Conservation (phyloP, 2,329 filamentous ascomycete species). For the Xylariomycetidae sp. region DNA sequence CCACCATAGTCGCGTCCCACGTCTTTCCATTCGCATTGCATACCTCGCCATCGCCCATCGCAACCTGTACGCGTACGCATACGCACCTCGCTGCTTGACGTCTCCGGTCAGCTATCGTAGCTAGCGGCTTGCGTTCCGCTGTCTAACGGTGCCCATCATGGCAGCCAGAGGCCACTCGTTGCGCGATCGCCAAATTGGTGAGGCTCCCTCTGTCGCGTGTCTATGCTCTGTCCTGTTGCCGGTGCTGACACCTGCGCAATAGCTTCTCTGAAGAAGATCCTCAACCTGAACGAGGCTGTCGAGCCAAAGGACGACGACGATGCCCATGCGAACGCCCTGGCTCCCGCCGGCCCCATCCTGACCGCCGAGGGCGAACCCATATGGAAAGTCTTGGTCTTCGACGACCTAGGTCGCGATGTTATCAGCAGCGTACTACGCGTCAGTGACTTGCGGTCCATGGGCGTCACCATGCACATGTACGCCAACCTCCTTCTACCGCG, state of each 20-base stretch:
- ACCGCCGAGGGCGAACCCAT: conserved; percentile 86
- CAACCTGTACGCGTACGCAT: too few species aligned
- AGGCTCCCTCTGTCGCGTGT: conserved; percentile 3
- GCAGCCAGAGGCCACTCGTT: conserved; percentile 14
- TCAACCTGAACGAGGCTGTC: conserved; percentile 82
- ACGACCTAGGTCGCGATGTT: conserved; percentile 84
- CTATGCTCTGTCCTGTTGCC: not conserved
- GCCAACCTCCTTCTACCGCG: conserved; percentile 8
- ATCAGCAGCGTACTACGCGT: conserved; percentile 95
- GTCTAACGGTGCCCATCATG: too few species aligned
- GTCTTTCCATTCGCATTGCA: too few species aligned
- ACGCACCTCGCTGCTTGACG: too few species aligned
- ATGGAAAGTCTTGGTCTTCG: conserved; percentile 97
- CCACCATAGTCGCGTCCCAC: too few species aligned
- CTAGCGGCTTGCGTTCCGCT: not conserved
- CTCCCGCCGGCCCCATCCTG: conserved; percentile 70
- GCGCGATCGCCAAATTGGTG: conserved; percentile 28
- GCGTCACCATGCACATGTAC: conserved; percentile 94
- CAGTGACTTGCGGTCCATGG: conserved; percentile 85
- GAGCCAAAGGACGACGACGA: conserved; percentile 57
- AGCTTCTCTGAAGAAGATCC: conserved; percentile 87
- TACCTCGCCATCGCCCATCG: too few species aligned
- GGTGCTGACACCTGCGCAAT: not conserved
- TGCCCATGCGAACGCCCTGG: conserved; percentile 55
- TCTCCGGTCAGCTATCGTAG: too few species aligned